These are phyloP conservation scores for Amphibolis antarctica DNA, from an alignment of 106 monocot genomes.

Conservation along the genomic window DNA sequence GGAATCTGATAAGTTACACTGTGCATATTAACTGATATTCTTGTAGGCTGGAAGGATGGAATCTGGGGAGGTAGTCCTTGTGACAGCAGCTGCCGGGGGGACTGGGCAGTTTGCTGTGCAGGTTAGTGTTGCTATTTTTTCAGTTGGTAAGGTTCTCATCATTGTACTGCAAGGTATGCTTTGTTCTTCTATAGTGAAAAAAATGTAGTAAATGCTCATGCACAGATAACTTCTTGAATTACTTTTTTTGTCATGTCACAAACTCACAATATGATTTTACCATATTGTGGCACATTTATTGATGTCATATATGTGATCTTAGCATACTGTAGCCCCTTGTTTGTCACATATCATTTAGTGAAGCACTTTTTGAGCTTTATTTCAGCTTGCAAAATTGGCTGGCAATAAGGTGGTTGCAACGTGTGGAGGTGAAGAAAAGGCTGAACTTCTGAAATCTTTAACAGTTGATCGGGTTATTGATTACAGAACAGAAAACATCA, in stretches of 20 bases:
- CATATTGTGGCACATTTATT: too few relatives aligned
- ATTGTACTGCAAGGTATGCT: not conserved
- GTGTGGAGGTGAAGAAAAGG: conserved; percentile 84
- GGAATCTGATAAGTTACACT: too few relatives aligned
- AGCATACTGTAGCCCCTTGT: too few relatives aligned
- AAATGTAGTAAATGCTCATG: not conserved
- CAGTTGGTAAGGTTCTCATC: not conserved
- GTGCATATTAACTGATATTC: not conserved
- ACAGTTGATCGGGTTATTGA: conserved; percentile 85
- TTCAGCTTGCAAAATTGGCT: conserved; percentile 89
- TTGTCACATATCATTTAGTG: too few relatives aligned
- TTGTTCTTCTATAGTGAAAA: not conserved
- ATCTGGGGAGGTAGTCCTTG: conserved; percentile 61
- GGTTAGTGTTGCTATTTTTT: conserved; percentile 28
- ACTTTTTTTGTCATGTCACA: too few relatives aligned
- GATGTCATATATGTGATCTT: too few relatives aligned
- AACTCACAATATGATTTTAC: too few relatives aligned
- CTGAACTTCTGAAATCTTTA: conserved; percentile 63
- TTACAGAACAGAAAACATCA: conserved; percentile 76
- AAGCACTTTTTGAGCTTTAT: not conserved
- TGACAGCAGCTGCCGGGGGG: conserved; percentile 96
- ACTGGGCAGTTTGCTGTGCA: conserved; percentile 99
- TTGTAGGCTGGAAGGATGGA: conserved; percentile 63
- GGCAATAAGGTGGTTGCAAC: conserved; percentile 92
- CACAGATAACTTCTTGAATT: too few relatives aligned